A percentile compares a stretch with the other conserved stretches of the same genome.
phyloP scores from a whole-genome alignment of 2,329 filamentous ascomycete genomes.

The Boeremia exigua region DNA sequence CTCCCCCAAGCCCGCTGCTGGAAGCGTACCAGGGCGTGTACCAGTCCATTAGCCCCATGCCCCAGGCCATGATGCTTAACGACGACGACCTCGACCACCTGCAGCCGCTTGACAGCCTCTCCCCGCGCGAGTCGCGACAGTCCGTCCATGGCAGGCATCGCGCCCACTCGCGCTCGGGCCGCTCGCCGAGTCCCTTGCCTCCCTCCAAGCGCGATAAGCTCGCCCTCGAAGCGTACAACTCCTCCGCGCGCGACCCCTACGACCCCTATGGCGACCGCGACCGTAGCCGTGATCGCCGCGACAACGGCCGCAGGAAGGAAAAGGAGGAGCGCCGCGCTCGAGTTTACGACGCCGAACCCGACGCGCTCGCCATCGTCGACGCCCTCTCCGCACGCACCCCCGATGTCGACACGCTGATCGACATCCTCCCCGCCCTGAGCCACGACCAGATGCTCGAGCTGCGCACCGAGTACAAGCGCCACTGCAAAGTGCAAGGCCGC shows the following conservation, averaged over 20 bases:
- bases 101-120: conserved; percentile 41
- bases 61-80: conserved; percentile 72
- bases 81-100: conserved; percentile 57
- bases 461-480: conserved; percentile 86
- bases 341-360: conserved; percentile 85
- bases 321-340: conserved; percentile 63
- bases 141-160: conserved; percentile 37
- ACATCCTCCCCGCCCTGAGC: conserved; percentile 82
- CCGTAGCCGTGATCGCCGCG: conserved; percentile 15
- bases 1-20: conserved; percentile 82
- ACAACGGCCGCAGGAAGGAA: conserved; percentile 33
- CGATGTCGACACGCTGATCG: conserved; percentile 74
- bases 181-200: conserved; percentile 38
- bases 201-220: conserved; percentile 41
- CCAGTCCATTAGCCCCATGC: conserved; percentile 94
- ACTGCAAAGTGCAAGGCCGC: conserved; percentile 81
- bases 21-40: conserved; percentile 95
- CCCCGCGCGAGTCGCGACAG: conserved; percentile 38
- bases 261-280: conserved; percentile 11
- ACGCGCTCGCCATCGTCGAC: conserved; percentile 76
- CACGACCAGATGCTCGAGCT: conserved; percentile 89
- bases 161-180: conserved; percentile 39
- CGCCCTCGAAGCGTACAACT: conserved; percentile 42
- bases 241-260: conserved; percentile 25
- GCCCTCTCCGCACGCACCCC: conserved; percentile 71